Conservation (phyloP, 2,329 filamentous ascomycete genomes). For the Fusarium cyanostomum region DNA sequence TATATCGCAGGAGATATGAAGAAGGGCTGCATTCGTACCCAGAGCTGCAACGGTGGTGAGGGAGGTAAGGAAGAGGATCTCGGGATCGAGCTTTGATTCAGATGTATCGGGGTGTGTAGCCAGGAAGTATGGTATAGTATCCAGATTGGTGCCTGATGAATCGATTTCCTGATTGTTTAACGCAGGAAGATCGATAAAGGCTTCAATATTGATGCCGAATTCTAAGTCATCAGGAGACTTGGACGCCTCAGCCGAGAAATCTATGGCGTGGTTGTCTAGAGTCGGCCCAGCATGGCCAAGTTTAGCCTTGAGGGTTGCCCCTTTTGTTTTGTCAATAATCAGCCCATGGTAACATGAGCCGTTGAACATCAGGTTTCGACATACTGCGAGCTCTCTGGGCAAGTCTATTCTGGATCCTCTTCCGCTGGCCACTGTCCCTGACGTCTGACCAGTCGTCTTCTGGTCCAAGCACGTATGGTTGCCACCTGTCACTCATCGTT, state of each 20-base stretch:
- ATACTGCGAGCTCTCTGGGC: constrained; percentile 27
- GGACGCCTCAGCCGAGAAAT: not conserved
- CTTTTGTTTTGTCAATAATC: not conserved
- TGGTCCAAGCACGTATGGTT: constrained; percentile 2
- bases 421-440: constrained; percentile 16
- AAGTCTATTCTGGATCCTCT: constrained; percentile 32
- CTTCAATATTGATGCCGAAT: not conserved
- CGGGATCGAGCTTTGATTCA: not conserved
- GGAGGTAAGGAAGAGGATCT: constrained; percentile 10
- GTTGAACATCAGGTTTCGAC: not conserved
- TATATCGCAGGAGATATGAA: constrained; percentile 5
- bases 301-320: not conserved
- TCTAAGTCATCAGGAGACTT: not conserved
- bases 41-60: constrained; percentile 12
- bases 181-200: not conserved
- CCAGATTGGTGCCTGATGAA: fast-evolving
- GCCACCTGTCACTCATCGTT: not conserved
- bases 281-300: not conserved
- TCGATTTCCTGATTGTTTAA: not conserved
- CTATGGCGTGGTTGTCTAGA: not conserved
- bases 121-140: not conserved
- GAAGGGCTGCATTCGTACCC: not conserved
- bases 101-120: not conserved
- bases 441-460: constrained; percentile 26
- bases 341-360: not conserved